Evolutionary conservation across 805 yeast genomes (phyloP), one percentile per base, ranked within the genome.

Genomic region (Wickerhamiella parazyma): DNA sequence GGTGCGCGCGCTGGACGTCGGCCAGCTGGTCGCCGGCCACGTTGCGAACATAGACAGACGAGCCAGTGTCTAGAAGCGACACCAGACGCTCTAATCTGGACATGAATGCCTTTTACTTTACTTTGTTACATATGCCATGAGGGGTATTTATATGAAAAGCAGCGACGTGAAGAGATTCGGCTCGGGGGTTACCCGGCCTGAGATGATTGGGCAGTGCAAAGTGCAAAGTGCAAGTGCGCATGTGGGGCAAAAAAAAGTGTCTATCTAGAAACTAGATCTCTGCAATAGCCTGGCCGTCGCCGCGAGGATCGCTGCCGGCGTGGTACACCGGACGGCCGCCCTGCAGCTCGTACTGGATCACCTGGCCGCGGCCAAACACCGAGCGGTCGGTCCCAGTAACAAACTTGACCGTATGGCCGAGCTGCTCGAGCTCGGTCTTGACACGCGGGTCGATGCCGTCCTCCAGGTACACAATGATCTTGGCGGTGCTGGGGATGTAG

Each of bases 21-120:
- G 95, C 84, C 51, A 91, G 69, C 63, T 91, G 99, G 56, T 89
- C 95, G 2, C 97, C 97, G 1, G 98, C 99, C 8, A 95, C 84
- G 56, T 84, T 85, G 51, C 97, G 73, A 36, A 91, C 91, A 58
- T 85, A 81, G 33, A 83, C 83, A 4, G 96, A 85, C 10, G 95
- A 84, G 9, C 98, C 98, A 1, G 96, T 84, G 63, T 93, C 98
- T 51, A 91, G 66, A 51, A 67, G 56, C 25, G 57, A 51, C 38
- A 55, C 59, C n/a, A 55, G 52, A n/a, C 59, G 51, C 36, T 55
- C 59, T n/a, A 55, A 50, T 44, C 59, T 44, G 25, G 59, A 54
- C 58, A 54, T 54, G 2, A 3, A 10, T 26, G 18, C 17, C 10
- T 20, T 28, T 33, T 28, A 31, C 7, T 12, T 22, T 28, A 34